Percentiles rank a stretch among this genome's conserved stretches.
Evolutionary conservation across 1,284 basidiomycete species (phyloP).

Genomic region (Malassezia japonica): DNA sequence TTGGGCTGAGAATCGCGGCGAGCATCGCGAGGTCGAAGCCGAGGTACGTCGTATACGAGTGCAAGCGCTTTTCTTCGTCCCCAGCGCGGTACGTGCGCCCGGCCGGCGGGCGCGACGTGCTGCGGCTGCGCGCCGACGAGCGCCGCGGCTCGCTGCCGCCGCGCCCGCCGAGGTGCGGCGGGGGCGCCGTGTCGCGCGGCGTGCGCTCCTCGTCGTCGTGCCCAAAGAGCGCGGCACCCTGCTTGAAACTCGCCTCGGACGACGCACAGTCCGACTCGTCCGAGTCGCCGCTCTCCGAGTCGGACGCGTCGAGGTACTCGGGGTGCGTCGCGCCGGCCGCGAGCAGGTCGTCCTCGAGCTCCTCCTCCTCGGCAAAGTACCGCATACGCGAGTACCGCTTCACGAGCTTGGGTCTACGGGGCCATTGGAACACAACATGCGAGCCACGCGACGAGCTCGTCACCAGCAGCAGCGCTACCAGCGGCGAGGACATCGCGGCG

Average conservation of each 20-base stretch:
- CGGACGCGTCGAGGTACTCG: conserved; percentile 21
- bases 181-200: conserved; percentile 4
- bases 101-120: background rate
- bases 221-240: conserved; percentile 20
- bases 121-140: conserved; percentile 5
- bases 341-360: background rate
- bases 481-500: conserved; percentile 13
- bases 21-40: conserved; percentile 74
- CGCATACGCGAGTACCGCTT: conserved; percentile 34
- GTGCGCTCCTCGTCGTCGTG: conserved; percentile 21
- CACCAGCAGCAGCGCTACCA: conserved; percentile 42
- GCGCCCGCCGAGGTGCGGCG: background rate
- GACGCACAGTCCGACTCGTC: background rate
- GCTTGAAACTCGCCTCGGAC: conserved; percentile 17
- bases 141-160: background rate
- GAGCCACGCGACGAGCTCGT: conserved; percentile 36
- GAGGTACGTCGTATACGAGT: conserved; percentile 56
- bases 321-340: conserved; percentile 20
- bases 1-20: conserved; percentile 68
- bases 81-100: background rate
- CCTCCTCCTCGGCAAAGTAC: conserved; percentile 25
- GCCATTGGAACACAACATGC: conserved; percentile 42
- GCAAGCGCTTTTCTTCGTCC: conserved; percentile 1
- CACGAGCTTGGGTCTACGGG: conserved; percentile 31
- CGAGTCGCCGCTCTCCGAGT: background rate